Conservation (phyloP, 805 yeast species). For the Kodamaea leandrae region DNA sequence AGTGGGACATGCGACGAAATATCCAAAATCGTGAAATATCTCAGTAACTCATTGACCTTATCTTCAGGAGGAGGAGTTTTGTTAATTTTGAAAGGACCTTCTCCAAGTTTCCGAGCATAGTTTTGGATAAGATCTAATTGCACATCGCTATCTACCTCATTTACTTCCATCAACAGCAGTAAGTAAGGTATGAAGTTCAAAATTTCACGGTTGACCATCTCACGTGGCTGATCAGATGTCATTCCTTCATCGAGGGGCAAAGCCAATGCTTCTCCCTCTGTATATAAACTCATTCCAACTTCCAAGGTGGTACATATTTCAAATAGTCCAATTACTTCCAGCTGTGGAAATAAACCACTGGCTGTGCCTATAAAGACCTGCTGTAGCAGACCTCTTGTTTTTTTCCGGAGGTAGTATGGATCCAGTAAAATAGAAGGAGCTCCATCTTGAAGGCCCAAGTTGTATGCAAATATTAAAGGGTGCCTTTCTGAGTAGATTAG, state of each 20-base stretch:
- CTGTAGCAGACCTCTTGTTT: constrained; percentile 11
- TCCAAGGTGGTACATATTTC: constrained; percentile 18
- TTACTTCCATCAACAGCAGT: neutral
- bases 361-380: constrained; percentile 15
- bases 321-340: constrained; percentile 16
- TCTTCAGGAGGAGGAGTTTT: constrained; percentile 1
- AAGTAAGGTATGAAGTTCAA: neutral
- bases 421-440: constrained; percentile 39
- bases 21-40: constrained; percentile 13
- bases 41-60: neutral
- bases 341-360: neutral
- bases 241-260: neutral
- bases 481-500: constrained; percentile 28
- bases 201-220: neutral
- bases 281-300: constrained; percentile 13
- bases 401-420: constrained; percentile 25
- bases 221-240: neutral
- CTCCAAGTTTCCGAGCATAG: constrained; percentile 15
- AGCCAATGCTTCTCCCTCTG: constrained; percentile 1
- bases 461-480: constrained; percentile 31
- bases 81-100: constrained; percentile 13
- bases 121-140: constrained; percentile 11
- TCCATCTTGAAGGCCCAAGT: constrained; percentile 32
- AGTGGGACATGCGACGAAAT: constrained; percentile 15
- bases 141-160: neutral